Base-by-base conservation (phyloP, 345 rosid genomes). In the Physaria fendleri region DNA sequence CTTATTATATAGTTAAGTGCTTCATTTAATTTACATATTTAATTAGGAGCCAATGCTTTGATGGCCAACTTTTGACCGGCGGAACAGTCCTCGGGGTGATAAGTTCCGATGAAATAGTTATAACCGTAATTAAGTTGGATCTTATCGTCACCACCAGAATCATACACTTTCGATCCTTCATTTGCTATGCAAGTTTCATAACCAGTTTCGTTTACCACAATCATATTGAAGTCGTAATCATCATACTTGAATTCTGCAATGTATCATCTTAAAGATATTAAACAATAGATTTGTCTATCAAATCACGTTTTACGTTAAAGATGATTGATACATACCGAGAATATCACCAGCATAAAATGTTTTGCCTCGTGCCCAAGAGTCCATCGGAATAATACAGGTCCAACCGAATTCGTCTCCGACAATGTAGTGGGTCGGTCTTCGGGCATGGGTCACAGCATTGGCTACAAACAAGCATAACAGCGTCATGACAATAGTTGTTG, bases 311-410 rank as follows among this genome's bases (percentile, higher is more conserved):
- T 35, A 13, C 16, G 42, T 38, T 17, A 6, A 53, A 12, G 8
- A 35, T 35, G 8, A 38, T 10, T 22, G 11, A 51, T 13, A 59
- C 24, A 18, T 54, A 64, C 69, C 69, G 12, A 54, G 69, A 24
- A 24, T 64, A 43, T 64, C 62, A 6, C 62, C 62, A 27, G 32
- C 69, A 3, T 65, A 65, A 44, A 65, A 65, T 0, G 62, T 65
- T 42, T 65, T 55, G 38, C 39, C 63, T 8, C 6, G 0, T 13
- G 71, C 24, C 71, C 63, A 65, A 56, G 33, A 10, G n/a, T 65
- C 56, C 62, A 28, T 21, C 0, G 13, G 64, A 56, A 37, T 0
- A 45, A 21, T 5, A n/a, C 11, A 10, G 4, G 4, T 37, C 48
- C 57, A 65, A 21, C 71, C 64, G 1, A 12, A 9, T 0, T 35